Evolutionary conservation across 2,329 filamentous ascomycete species (phyloP).

Genomic region (Botrytis tulipae): DNA sequence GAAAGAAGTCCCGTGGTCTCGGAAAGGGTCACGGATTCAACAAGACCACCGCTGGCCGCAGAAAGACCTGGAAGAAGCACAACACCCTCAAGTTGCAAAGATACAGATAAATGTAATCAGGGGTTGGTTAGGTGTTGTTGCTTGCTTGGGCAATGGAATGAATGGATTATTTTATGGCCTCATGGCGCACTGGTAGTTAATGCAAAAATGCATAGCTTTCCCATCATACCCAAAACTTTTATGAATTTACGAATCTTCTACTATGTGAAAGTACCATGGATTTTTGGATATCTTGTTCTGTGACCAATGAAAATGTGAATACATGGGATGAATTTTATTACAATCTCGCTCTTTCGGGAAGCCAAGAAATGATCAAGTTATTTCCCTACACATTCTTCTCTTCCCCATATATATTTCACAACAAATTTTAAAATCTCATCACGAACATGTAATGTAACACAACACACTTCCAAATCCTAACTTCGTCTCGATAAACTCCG

Average conservation of each 20-base stretch:
- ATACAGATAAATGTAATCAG: slow-evolving; percentile 69
- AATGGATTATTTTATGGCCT: slow-evolving; percentile 31
- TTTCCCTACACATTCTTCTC: background rate
- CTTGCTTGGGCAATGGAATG: slow-evolving; percentile 28
- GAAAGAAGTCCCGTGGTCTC: slow-evolving; percentile 99
- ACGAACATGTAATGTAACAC: background rate
- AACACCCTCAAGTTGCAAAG: slow-evolving; percentile 99
- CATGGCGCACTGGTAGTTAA: slow-evolving; percentile 23
- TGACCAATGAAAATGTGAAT: slow-evolving; percentile 15
- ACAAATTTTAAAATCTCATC: background rate
- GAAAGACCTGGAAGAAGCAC: slow-evolving; percentile 99
- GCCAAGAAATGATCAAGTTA: background rate
- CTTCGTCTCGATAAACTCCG: background rate
- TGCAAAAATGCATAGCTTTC: slow-evolving; percentile 31
- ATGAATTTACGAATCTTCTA: slow-evolving; percentile 26
- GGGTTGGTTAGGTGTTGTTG: slow-evolving; percentile 31
- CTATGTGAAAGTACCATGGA: slow-evolving; percentile 12
- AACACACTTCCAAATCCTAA: background rate
- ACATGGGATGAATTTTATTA: background rate
- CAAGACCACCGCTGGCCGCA: slow-evolving; percentile 94
- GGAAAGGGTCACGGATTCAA: slow-evolving; percentile 99
- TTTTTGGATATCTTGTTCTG: background rate
- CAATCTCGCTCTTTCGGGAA: background rate
- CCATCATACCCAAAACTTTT: slow-evolving; percentile 23
- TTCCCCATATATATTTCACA: slow-evolving; percentile 1